phyloP scores from a whole-genome alignment of 208 protist genomes.

The Crithidia expoeki region DNA sequence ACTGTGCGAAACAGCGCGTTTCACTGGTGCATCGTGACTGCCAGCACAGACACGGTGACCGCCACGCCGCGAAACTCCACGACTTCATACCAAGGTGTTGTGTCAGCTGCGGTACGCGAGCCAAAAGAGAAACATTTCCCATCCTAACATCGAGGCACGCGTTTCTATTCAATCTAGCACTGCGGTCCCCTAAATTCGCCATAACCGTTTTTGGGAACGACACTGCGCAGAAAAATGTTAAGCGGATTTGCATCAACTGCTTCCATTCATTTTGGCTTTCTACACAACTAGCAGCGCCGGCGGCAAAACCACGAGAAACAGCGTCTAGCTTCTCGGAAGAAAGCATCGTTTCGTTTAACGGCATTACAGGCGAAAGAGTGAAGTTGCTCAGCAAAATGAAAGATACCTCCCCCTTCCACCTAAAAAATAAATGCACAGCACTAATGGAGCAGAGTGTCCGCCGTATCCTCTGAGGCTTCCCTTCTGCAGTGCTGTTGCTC shows the following conservation, averaged over 20 bases:
- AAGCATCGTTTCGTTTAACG: neutral
- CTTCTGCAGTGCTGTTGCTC: neutral
- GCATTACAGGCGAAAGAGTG: neutral
- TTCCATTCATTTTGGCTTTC: neutral
- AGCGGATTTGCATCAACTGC: neutral
- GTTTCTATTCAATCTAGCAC: no score
- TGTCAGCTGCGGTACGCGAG: constrained; percentile 6
- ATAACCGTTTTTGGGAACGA: neutral
- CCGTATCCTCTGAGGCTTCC: neutral
- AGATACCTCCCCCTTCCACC: neutral
- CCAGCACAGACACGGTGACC: neutral
- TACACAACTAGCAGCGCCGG: neutral
- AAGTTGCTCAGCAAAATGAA: neutral
- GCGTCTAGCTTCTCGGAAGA: neutral
- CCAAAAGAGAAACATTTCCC: neutral
- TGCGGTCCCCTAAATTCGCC: neutral
- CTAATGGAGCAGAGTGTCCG: neutral
- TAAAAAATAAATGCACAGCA: neutral
- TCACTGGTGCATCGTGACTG: neutral
- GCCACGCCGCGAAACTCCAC: neutral
- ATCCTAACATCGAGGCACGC: neutral
- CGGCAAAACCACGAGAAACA: neutral
- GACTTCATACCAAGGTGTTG: neutral
- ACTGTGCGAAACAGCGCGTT: neutral
- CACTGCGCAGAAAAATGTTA: neutral